Conservation (phyloP, 2,329 filamentous ascomycete genomes). For the Xylariaceae sp. region DNA sequence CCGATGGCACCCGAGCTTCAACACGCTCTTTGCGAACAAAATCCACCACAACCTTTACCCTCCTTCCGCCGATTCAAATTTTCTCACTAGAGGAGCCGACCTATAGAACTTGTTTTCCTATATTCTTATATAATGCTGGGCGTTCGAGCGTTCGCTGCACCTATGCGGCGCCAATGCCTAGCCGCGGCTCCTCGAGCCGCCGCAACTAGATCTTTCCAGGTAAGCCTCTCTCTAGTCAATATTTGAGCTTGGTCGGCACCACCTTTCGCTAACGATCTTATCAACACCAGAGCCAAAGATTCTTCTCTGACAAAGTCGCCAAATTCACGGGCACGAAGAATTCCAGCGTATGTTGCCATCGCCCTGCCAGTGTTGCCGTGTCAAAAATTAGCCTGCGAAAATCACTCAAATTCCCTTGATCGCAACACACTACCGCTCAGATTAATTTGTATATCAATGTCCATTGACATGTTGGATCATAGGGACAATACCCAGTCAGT, state of each 20-base stretch:
- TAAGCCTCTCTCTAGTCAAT: conserved; percentile 43
- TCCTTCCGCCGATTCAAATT: conserved; percentile 17
- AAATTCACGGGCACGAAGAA: conserved; percentile 93
- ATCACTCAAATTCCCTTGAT: conserved; percentile 44
- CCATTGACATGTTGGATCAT: conserved; percentile 26
- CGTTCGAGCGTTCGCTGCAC: conserved; percentile 74
- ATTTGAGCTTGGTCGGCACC: conserved; percentile 1
- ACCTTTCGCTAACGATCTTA: conserved; percentile 30
- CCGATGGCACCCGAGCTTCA: conserved; percentile 35
- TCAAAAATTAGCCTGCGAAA: conserved; percentile 36
- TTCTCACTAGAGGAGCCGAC: conserved; percentile 9
- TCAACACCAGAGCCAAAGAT: conserved; percentile 53
- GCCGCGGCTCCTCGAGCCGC: conserved; percentile 65
- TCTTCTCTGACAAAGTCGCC: conserved; percentile 72
- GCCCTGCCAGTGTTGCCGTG: conserved; percentile 20
- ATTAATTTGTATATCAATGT: conserved; percentile 3
- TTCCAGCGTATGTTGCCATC: conserved; percentile 67
- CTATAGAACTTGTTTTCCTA: conserved; percentile 7
- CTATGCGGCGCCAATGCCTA: conserved; percentile 77
- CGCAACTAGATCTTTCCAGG: conserved; percentile 56
- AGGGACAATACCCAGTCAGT: conserved; percentile 95
- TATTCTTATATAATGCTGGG: conserved; percentile 72
- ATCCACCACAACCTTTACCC: conserved; percentile 20
- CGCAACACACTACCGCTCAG: conserved; percentile 13
- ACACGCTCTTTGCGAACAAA: conserved; percentile 27